Evolutionary conservation across 2,329 filamentous ascomycete genomes (phyloP).

Genomic region (Claviceps maximensis): DNA sequence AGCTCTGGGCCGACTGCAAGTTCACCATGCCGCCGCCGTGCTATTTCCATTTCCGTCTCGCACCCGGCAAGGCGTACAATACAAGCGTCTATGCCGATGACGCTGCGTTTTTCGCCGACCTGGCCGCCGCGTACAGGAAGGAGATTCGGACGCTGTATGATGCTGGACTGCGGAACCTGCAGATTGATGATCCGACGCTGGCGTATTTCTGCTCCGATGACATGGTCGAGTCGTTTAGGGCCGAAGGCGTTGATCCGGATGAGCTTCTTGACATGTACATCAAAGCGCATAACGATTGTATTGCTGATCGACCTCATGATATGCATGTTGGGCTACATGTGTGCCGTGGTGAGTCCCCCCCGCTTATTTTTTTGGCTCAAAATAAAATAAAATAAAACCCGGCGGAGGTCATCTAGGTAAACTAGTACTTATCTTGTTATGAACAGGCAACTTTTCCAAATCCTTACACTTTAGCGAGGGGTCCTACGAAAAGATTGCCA

Average conservation of each 20-base stretch:
- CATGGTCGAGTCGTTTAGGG: conserved; percentile 45
- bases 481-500: conserved; percentile 48
- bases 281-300: conserved; percentile 59
- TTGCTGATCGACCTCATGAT: conserved; percentile 45
- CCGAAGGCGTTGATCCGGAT: conserved; percentile 46
- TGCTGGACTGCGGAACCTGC: conserved; percentile 41
- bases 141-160: conserved; percentile 42
- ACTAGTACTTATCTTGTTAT: too few species aligned
- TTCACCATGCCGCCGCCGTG: conserved; percentile 54
- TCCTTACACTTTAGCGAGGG: conserved; percentile 51
- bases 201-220: conserved; percentile 55
- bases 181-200: conserved; percentile 51
- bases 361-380: too few species aligned
- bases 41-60: conserved; percentile 49
- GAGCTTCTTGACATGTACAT: conserved; percentile 58
- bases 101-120: conserved; percentile 42
- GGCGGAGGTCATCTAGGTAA: too few species aligned
- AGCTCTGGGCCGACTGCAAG: conserved; percentile 51
- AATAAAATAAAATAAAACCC: too few species aligned
- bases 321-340: conserved; percentile 62
- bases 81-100: conserved; percentile 37
- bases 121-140: conserved; percentile 40
- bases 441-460: conserved; percentile 43
- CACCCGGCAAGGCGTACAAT: conserved; percentile 38
- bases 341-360: conserved; percentile 23